A percentile compares a stretch with the other conserved stretches of the same genome.
Conservation (phyloP, 495 filamentous ascomycete species). For the Xylaria bambusicola region DNA sequence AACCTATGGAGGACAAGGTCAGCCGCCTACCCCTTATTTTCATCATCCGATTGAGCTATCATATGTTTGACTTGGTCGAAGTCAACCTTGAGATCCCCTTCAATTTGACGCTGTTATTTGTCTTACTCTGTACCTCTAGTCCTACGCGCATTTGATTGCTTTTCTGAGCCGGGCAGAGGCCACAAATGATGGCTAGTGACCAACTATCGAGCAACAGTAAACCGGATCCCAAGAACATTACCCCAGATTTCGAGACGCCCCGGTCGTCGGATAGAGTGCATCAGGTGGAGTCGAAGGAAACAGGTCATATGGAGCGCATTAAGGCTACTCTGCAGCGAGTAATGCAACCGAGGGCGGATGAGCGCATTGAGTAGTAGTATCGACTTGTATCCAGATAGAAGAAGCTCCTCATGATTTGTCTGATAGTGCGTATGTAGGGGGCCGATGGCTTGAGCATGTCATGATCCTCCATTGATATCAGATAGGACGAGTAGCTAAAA, state of each 20-base stretch:
- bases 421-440: background rate
- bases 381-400: no score
- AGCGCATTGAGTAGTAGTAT: no score
- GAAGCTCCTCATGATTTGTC: no score
- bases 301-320: background rate
- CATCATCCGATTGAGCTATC: background rate
- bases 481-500: background rate
- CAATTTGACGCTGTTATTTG: no score
- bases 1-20: background rate
- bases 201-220: no score
- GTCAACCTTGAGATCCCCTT: no score
- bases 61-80: background rate
- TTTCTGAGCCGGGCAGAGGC: no score
- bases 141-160: no score
- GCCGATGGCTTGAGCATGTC: background rate
- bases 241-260: background rate
- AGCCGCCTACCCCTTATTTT: slow-evolving; percentile 1
- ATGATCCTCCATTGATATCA: background rate
- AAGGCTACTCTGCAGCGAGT: background rate
- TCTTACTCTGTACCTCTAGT: no score
- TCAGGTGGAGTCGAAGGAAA: background rate
- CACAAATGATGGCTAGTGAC: no score
- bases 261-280: background rate
- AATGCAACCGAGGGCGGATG: no score
- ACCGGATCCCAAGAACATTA: background rate